Percentiles rank a stretch among this genome's conserved stretches.
Conservation (phyloP, 2,329 filamentous ascomycete genomes). For the Neopestalotiopsis sp. region DNA sequence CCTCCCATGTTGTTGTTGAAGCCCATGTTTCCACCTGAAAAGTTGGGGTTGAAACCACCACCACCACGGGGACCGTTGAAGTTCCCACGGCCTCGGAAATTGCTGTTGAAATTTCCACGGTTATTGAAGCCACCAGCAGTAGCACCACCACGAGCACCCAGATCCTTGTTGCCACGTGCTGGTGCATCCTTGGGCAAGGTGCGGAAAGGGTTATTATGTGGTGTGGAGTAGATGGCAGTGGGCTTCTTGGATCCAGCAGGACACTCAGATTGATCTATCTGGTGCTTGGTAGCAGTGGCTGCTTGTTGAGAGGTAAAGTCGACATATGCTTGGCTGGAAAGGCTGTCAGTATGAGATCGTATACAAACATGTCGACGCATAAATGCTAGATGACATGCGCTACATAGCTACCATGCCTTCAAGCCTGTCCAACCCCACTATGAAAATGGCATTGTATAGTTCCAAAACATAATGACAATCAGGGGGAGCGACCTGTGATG, state of each 20-base stretch:
- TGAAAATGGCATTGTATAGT: background rate
- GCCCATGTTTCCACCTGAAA: slow-evolving; percentile 33
- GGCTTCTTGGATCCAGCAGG: slow-evolving; percentile 71
- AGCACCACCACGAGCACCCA: slow-evolving; percentile 55
- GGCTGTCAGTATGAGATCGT: background rate
- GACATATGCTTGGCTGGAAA: slow-evolving; percentile 73
- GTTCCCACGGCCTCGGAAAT: slow-evolving; percentile 27
- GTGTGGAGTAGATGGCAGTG: slow-evolving; percentile 75
- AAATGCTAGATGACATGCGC: too few relatives aligned
- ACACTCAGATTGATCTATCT: slow-evolving; percentile 70
- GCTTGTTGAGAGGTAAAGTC: slow-evolving; percentile 85
- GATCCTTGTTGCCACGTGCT: slow-evolving; percentile 67
- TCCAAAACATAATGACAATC: background rate
- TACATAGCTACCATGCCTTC: background rate
- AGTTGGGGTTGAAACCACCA: slow-evolving; percentile 38
- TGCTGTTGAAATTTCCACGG: slow-evolving; percentile 22
- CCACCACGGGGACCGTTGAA: slow-evolving; percentile 31
- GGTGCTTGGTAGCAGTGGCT: slow-evolving; percentile 82
- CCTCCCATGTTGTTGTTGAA: slow-evolving; percentile 34
- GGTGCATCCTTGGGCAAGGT: slow-evolving; percentile 90
- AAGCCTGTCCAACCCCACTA: background rate
- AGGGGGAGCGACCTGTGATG: background rate
- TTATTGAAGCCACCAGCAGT: slow-evolving; percentile 56
- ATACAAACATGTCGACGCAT: too few relatives aligned
- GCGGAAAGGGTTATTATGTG: slow-evolving; percentile 84